Base-by-base conservation (phyloP, 2,329 filamentous ascomycete genomes). In the Neonectria magnoliae region DNA sequence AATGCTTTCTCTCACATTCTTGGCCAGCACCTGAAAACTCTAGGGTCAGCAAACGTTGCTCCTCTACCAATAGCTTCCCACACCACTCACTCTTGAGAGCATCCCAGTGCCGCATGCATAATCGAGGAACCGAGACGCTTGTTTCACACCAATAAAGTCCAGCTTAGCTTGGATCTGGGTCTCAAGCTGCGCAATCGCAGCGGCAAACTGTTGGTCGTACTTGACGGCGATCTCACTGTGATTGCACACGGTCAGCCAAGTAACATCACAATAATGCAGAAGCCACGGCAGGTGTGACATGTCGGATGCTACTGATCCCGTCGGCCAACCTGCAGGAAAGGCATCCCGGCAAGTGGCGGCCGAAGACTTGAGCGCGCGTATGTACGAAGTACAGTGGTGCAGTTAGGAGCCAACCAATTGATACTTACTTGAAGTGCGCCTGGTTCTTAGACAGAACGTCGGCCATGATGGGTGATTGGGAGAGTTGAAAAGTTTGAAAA, bases 51-150 rank as follows among this genome's bases (percentile, higher is more conserved):
- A 38, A 53, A 20, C 47, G 29, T 14, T 20, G 58, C 33, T 22
- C 16, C 38, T 14, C 20, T 48, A 25, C 27, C 44, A 13, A 31
- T 20, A 52, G 14, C 20, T 57, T 48, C 25, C 27, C 33, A 16
- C 11, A 31, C 20, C 20, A 79, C 83, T 69, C 75, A 91, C 90
- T 76, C 85, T 83, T 13, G 90, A 90, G 67, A 92, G 82, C 59
- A 87, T 78, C 2, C 91, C 91, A 6, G 90, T 90, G 9, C 92
- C 92, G 74, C 91, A 94, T 16, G 92, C 92, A 77, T 94, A 94
- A 75, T 94, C 92, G 2, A 94, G 81, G 20, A 93, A 78, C 50
- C 85, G 84, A 88, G 81, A 60, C 71, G 73, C 72, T 71, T 80
- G 57, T 45, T 70, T 70, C 33, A 87, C 84, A 45, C 88, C 89